Percentiles rank a stretch among this genome's conserved stretches.
phyloP scores from a whole-genome alignment of 2,329 filamentous ascomycete species.

The Raffaelea deltoideospora region DNA sequence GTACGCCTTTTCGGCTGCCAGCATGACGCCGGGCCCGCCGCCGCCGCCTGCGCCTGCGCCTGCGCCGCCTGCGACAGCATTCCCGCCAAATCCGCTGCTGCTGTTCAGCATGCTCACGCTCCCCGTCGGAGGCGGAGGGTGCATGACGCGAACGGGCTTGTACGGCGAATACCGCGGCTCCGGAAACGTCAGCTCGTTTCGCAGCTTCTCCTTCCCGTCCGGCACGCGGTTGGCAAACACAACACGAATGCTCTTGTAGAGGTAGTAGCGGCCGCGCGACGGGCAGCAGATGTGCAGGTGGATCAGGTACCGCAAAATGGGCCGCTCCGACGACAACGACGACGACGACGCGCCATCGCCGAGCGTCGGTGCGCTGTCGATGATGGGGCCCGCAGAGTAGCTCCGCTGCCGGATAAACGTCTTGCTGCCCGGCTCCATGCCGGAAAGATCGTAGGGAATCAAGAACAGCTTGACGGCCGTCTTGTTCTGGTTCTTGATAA shows the following conservation, averaged over 20 bases:
- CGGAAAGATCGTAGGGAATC: slow-evolving; percentile 78
- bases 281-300: slow-evolving; percentile 89
- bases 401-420: slow-evolving; percentile 91
- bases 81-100: background rate
- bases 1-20: slow-evolving; percentile 44
- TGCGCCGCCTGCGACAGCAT: background rate
- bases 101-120: background rate
- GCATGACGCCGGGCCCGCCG: slow-evolving; percentile 28
- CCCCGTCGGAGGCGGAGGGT: slow-evolving; percentile 14
- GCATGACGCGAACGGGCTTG: slow-evolving; percentile 48
- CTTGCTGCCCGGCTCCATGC: slow-evolving; percentile 88
- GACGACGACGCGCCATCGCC: slow-evolving; percentile 15
- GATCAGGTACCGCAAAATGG: slow-evolving; percentile 74
- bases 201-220: slow-evolving; percentile 82
- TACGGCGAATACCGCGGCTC: slow-evolving; percentile 79
- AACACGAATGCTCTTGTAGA: slow-evolving; percentile 84
- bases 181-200: slow-evolving; percentile 78
- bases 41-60: slow-evolving; percentile 7
- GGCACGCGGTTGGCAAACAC: slow-evolving; percentile 95
- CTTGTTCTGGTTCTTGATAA: slow-evolving; percentile 97
- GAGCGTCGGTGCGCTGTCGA: slow-evolving; percentile 45
- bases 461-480: slow-evolving; percentile 94
- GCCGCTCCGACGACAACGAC: slow-evolving; percentile 30
- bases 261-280: slow-evolving; percentile 65
- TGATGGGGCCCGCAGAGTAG: slow-evolving; percentile 75